Percentiles rank a stretch among this genome's conserved stretches.
Evolutionary conservation across 805 yeast genomes (phyloP).

Genomic region (Pichia californica): DNA sequence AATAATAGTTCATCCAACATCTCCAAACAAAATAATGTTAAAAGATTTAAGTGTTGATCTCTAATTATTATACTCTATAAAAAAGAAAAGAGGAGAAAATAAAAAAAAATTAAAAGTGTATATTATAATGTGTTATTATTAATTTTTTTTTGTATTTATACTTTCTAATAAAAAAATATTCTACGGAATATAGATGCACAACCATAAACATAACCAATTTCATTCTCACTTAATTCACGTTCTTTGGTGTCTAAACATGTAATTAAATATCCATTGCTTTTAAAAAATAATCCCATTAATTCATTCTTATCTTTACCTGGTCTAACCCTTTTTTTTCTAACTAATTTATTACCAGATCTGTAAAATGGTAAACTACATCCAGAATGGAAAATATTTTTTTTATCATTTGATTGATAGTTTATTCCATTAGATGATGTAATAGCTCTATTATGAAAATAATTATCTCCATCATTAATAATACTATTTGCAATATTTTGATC

Average conservation of each 20-base stretch:
- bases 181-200: conserved; percentile 43
- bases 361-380: conserved; percentile 52
- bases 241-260: conserved; percentile 36
- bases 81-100: too few species aligned
- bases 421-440: conserved; percentile 50
- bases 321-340: conserved; percentile 29
- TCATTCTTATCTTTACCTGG: conserved; percentile 10
- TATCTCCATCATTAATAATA: conserved; percentile 8
- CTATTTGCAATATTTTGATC: conserved; percentile 39
- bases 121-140: background rate
- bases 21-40: conserved; percentile 25
- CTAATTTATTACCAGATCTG: conserved; percentile 37
- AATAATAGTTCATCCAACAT: conserved; percentile 22
- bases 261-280: conserved; percentile 48
- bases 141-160: background rate
- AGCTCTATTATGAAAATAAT: conserved; percentile 36
- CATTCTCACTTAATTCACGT: conserved; percentile 29
- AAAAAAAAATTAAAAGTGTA: background rate
- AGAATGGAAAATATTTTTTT: conserved; percentile 32
- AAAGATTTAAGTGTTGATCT: conserved; percentile 16
- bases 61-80: background rate
- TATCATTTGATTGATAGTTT: conserved; percentile 31
- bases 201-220: conserved; percentile 40
- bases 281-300: conserved; percentile 37
- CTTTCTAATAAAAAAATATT: conserved; percentile 30